Evolutionary conservation across 1,284 basidiomycete species (phyloP).

Genomic region (Ceratobasidium sp.): DNA sequence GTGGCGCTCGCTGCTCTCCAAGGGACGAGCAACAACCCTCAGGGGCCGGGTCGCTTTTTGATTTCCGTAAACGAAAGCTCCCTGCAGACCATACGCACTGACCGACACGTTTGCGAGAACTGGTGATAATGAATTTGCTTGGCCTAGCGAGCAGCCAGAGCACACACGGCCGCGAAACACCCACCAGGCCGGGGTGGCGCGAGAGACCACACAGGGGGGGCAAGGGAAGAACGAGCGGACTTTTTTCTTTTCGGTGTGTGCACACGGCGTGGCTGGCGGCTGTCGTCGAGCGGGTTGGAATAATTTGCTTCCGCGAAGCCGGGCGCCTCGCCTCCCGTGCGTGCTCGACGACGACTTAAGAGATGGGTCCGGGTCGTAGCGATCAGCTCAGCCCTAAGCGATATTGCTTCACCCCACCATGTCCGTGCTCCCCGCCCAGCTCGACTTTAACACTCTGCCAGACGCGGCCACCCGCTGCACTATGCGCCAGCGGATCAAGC

Average conservation of each 20-base stretch:
- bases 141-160: slow-evolving; percentile 9
- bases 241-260: slow-evolving; percentile 4
- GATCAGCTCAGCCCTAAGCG: no score
- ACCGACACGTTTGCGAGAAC: slow-evolving; percentile 2
- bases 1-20: slow-evolving; percentile 1
- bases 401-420: slow-evolving; percentile 4
- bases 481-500: slow-evolving; percentile 28
- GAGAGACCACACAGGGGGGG: background rate
- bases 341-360: slow-evolving; percentile 24
- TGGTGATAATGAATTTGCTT: slow-evolving; percentile 15
- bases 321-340: slow-evolving; percentile 7
- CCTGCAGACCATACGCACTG: background rate
- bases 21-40: background rate
- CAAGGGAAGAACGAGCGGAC: slow-evolving; percentile 11
- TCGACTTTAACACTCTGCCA: slow-evolving; percentile 42
- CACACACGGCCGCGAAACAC: slow-evolving; percentile 16
- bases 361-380: no score
- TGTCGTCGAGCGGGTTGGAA: slow-evolving; percentile 19
- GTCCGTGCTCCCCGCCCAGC: slow-evolving; percentile 31
- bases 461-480: slow-evolving; percentile 8
- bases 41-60: background rate
- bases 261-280: slow-evolving; percentile 22
- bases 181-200: slow-evolving; percentile 22
- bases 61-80: slow-evolving; percentile 1
- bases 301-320: background rate